Conservation (phyloP, 306 rosid species). For the Quercus alba region DNA sequence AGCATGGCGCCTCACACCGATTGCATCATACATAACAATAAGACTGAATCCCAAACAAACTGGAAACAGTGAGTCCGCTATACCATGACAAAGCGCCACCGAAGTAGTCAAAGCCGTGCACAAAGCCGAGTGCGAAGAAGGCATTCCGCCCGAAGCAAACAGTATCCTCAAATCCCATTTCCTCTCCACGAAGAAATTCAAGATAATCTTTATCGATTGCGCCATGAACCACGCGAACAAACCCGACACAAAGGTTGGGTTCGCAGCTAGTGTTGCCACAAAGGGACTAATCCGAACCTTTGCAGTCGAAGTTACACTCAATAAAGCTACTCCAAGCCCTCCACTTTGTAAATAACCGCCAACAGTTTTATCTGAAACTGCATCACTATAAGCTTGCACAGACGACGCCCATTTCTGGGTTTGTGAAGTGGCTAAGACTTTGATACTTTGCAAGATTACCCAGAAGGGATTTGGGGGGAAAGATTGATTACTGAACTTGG, state of each 20-base stretch:
- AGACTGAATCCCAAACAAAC: slow-evolving; percentile 82
- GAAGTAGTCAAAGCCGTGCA: slow-evolving; percentile 86
- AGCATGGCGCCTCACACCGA: slow-evolving; percentile 86
- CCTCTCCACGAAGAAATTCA: slow-evolving; percentile 68
- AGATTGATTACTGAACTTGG: background rate
- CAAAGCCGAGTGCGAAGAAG: slow-evolving; percentile 86
- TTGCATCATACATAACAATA: slow-evolving; percentile 90
- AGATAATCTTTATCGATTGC: slow-evolving; percentile 56
- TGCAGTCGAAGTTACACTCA: slow-evolving; percentile 61
- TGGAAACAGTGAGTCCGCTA: slow-evolving; percentile 69
- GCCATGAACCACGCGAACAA: slow-evolving; percentile 59
- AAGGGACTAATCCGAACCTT: slow-evolving; percentile 71
- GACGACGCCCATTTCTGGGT: slow-evolving; percentile 26
- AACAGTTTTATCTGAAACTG: slow-evolving; percentile 2
- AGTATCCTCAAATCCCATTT: slow-evolving; percentile 60
- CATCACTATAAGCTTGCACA: background rate
- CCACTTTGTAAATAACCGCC: slow-evolving; percentile 48
- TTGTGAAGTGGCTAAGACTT: slow-evolving; percentile 25
- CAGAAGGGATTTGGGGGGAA: slow-evolving; percentile 23
- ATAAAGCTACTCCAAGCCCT: slow-evolving; percentile 59
- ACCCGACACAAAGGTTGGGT: slow-evolving; percentile 84
- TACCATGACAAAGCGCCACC: slow-evolving; percentile 63
- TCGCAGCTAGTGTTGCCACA: slow-evolving; percentile 67
- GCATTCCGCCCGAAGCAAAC: slow-evolving; percentile 83
- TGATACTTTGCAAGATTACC: slow-evolving; percentile 27